Percentiles rank a stretch among this genome's conserved stretches.
Evolutionary conservation across 208 protist species (phyloP).

Genomic region (Borovskyia barvae): DNA sequence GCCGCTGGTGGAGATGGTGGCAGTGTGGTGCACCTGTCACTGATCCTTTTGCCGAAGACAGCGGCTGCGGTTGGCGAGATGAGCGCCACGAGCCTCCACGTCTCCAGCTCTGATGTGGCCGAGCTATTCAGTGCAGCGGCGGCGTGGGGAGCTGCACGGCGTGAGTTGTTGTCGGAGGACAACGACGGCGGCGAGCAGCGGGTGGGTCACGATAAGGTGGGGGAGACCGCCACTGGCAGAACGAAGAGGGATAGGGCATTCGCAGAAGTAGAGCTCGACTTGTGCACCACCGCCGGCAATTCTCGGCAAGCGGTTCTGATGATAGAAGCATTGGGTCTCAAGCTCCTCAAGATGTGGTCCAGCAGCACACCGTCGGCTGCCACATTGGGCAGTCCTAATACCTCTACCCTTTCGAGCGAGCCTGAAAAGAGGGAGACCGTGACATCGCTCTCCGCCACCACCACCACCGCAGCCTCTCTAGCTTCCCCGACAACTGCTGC

Average conservation of each 20-base stretch:
- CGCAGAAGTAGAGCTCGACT: conserved; percentile 1
- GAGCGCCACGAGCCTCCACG: conserved; percentile 16
- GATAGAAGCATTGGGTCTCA: conserved; percentile 19
- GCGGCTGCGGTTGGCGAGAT: conserved; percentile 1
- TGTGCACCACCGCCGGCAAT: conserved; percentile 22
- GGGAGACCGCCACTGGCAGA: not conserved
- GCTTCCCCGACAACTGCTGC: not conserved
- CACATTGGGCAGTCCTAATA: not conserved
- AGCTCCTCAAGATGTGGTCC: conserved; percentile 16
- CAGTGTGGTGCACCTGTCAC: conserved; percentile 5
- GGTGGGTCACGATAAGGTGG: not conserved
- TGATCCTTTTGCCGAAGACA: conserved; percentile 19
- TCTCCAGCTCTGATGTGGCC: conserved; percentile 10
- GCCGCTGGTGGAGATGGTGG: not conserved
- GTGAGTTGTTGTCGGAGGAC: not conserved
- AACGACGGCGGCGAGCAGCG: not conserved
- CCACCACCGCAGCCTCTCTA: not conserved
- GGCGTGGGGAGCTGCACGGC: conserved; percentile 15
- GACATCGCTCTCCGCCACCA: not conserved
- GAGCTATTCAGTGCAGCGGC: conserved; percentile 11
- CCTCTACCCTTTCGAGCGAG: no score
- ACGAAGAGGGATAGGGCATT: not conserved
- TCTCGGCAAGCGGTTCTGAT: conserved; percentile 18
- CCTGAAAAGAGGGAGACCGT: no score
- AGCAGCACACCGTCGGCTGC: not conserved